Evolutionary conservation across 2,329 filamentous ascomycete genomes (phyloP), one percentile per base, ranked within the genome.

Genomic region (Allantophomopsis cytisporea): DNA sequence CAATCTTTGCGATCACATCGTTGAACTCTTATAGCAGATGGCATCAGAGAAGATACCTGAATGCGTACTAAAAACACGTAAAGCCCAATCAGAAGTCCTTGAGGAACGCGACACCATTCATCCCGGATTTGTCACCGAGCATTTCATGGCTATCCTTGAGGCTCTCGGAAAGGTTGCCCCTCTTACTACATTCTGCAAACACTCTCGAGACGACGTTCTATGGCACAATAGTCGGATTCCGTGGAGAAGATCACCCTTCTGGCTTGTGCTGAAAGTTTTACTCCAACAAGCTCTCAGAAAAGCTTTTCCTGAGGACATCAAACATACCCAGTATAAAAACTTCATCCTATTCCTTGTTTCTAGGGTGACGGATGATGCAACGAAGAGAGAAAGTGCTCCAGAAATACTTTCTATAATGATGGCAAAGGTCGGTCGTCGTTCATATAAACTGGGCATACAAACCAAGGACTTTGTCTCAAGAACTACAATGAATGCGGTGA

Each of bases 161-260:
- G 56, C 61, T n/a, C n/a, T n/a, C n/a, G n/a, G n/a, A n/a, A n/a
- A 4, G 41, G 63, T 1, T 68, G 67, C 0, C 38, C 45, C 2
- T 40, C 50, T 0, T 40, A 45, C 4, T 13, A 50, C 0, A 46
- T 47, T 0, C 6, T 37, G 0, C 53, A 78, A 77, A 42, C 57
- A 66, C 21, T 69, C 66, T 1, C 64, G 69, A 2, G 71, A 77
- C 31, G 71, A 77, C 12, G 61, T 74, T 1, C 41, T 69, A 8
- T 74, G 60, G 57, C 42, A 47, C 2, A 36, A 52, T 39, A 41
- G 43, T 12, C 43, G 43, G 1, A 33, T 39, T 1, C 67, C 66
- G 0, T 76, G 71, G 72, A 56, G 63, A 10, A 53, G 66, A 35
- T 75, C 71, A 11, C 57, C 71, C 0, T 42, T 68, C 0, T 79